Evolutionary conservation across 106 monocot species (phyloP).

Genomic region (Platanthera guangdongensis): DNA sequence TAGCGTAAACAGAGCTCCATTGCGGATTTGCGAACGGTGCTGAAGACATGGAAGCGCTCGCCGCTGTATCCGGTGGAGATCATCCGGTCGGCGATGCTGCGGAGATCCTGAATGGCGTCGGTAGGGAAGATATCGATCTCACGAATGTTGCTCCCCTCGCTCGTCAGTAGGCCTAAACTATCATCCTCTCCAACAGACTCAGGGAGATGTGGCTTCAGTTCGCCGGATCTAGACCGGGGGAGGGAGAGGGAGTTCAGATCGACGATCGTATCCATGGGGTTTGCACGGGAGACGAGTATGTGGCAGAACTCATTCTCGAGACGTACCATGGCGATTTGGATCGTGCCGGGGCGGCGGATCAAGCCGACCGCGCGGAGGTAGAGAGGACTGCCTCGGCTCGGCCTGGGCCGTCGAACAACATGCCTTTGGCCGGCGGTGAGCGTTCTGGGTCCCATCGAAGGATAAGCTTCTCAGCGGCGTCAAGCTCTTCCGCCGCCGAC

Average conservation of each 20-base stretch:
- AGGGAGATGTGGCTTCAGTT: background rate
- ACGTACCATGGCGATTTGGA: conserved; percentile 86
- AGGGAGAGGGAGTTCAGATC: conserved; percentile 50
- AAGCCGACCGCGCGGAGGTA: conserved; percentile 51
- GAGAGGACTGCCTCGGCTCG: conserved; percentile 23
- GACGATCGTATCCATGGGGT: conserved; percentile 48
- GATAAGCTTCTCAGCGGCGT: conserved; percentile 6
- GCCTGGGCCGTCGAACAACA: conserved; percentile 15
- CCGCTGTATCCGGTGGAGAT: conserved; percentile 44
- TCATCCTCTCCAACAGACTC: background rate
- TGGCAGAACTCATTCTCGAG: conserved; percentile 95
- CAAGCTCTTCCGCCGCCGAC: background rate
- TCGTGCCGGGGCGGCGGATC: conserved; percentile 32
- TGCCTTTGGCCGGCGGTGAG: background rate
- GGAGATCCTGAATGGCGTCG: conserved; percentile 55
- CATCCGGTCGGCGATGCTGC: conserved; percentile 73
- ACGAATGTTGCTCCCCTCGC: conserved; percentile 34
- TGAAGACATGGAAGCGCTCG: conserved; percentile 76
- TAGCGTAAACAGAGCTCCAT: conserved; percentile 49
- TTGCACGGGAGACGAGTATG: conserved; percentile 51
- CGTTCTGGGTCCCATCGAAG: conserved; percentile 1
- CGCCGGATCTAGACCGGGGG: conserved; percentile 7
- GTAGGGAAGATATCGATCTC: conserved; percentile 70
- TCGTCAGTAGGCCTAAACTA: conserved; percentile 1
- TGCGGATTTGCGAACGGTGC: conserved; percentile 52